Conservation (phyloP, 768 basidiomycete genomes). For the Mycena latifolia region DNA sequence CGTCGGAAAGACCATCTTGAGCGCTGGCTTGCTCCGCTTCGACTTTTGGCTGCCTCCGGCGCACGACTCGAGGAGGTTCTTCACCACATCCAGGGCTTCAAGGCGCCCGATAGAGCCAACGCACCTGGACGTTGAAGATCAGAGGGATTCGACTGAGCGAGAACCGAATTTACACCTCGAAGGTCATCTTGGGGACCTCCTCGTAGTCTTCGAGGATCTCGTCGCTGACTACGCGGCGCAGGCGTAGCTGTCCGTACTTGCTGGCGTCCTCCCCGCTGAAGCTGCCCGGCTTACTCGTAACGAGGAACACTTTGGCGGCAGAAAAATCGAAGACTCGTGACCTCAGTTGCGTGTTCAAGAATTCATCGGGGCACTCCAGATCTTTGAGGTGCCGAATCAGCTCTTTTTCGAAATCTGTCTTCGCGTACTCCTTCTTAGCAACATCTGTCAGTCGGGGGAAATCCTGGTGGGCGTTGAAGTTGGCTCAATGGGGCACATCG, state of each 20-base stretch:
- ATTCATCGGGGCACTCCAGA: not conserved
- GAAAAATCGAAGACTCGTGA: constrained; percentile 5
- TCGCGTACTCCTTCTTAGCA: not conserved
- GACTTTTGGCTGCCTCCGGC: constrained; percentile 8
- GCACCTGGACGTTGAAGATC: not conserved
- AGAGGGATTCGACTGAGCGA: too few species aligned
- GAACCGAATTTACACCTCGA: constrained; percentile 14
- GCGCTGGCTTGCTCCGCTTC: not conserved
- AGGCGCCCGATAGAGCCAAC: constrained; percentile 14
- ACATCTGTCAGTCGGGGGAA: not conserved
- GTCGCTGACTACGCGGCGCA: constrained; percentile 5
- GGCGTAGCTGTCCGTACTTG: constrained; percentile 12
- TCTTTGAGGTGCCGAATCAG: constrained; percentile 3
- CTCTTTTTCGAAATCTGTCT: not conserved
- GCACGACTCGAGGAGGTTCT: constrained; percentile 21
- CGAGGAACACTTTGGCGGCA: constrained; percentile 14
- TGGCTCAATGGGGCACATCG: not conserved
- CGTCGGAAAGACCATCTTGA: constrained; percentile 21
- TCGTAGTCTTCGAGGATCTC: constrained; percentile 4
- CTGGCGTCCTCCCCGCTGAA: not conserved
- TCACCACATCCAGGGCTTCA: not conserved
- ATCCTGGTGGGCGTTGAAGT: not conserved
- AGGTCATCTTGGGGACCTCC: not conserved
- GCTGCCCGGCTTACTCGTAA: constrained; percentile 10
- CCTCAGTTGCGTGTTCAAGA: not conserved